These are phyloP conservation scores for Carex sylvatica DNA, from an alignment of 202 grass and related monocot species.

Conservation along the genomic window DNA sequence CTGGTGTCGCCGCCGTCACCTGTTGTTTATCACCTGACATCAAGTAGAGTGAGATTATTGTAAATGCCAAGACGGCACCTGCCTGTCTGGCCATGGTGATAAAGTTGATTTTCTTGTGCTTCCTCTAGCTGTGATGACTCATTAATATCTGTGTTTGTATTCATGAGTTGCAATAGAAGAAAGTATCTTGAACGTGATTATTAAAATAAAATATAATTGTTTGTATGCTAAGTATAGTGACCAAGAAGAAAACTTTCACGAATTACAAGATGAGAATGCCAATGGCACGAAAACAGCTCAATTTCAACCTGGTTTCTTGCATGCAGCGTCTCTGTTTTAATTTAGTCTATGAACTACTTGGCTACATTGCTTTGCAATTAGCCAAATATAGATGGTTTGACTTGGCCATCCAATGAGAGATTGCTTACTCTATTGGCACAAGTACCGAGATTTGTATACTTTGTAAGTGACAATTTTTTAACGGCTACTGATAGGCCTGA, in stretches of 20 bases:
- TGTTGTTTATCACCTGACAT: slow-evolving; percentile 7
- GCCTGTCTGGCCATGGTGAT: not conserved
- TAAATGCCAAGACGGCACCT: not conserved
- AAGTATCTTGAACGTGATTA: not conserved
- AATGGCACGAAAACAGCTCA: slow-evolving; percentile 2
- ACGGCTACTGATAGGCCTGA: not conserved
- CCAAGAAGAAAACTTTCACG: not conserved
- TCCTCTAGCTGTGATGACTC: not conserved
- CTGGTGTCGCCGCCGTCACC: not conserved
- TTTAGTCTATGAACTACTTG: not conserved
- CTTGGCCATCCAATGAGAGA: not conserved
- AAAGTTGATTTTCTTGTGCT: not conserved
- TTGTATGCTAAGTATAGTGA: not conserved
- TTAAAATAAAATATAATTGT: not conserved
- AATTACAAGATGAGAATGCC: not conserved
- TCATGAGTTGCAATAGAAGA: not conserved
- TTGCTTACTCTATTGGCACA: not conserved
- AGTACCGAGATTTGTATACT: not conserved
- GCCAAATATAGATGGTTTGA: slow-evolving; percentile 1
- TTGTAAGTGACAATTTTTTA: not conserved
- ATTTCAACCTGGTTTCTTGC: slow-evolving; percentile 1
- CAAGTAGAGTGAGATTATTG: not conserved
- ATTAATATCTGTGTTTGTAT: not conserved
- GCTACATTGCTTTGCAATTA: slow-evolving; percentile 1
- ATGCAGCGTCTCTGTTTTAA: not conserved